Evolutionary conservation across 225 moss, liverwort and hornwort species (phyloP).

Genomic region (Asterella californica): DNA sequence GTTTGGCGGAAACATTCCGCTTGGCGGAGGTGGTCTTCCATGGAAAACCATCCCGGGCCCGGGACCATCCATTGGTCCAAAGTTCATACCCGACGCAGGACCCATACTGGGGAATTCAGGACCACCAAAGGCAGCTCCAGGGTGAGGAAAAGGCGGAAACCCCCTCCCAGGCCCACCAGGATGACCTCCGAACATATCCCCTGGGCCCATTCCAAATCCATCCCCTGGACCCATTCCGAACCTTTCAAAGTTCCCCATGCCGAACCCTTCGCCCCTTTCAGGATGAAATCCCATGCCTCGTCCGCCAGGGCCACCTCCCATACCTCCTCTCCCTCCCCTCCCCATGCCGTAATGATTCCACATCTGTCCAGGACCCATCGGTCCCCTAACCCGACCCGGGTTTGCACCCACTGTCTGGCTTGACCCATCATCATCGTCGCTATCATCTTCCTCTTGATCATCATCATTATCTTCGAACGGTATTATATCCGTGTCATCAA

Average conservation of each 20-base stretch:
- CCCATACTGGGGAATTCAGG: constrained; percentile 75
- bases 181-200: constrained; percentile 79
- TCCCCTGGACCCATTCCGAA: constrained; percentile 90
- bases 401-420: constrained; percentile 57
- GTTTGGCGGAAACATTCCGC: constrained; percentile 80
- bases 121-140: constrained; percentile 87
- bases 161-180: constrained; percentile 86
- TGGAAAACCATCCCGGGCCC: constrained; percentile 78
- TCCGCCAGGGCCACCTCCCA: constrained; percentile 67
- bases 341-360: constrained; percentile 90
- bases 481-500: constrained; percentile 90
- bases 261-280: constrained; percentile 94
- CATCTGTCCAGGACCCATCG: constrained; percentile 72
- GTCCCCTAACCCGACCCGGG: constrained; percentile 42
- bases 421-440: constrained; percentile 88
- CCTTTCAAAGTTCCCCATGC: constrained; percentile 78
- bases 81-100: constrained; percentile 52
- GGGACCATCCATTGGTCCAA: constrained; percentile 91
- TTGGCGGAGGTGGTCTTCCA: constrained; percentile 73
- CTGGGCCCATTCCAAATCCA: constrained; percentile 80
- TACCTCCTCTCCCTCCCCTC: constrained; percentile 76
- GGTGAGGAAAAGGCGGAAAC: constrained; percentile 81
- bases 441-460: constrained; percentile 91
- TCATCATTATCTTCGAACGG: constrained; percentile 99
- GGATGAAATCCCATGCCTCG: constrained; percentile 85